Percentiles rank a stretch among this genome's conserved stretches.
Evolutionary conservation across 257 asterid genomes (phyloP).

Genomic region (Verbena officinalis): DNA sequence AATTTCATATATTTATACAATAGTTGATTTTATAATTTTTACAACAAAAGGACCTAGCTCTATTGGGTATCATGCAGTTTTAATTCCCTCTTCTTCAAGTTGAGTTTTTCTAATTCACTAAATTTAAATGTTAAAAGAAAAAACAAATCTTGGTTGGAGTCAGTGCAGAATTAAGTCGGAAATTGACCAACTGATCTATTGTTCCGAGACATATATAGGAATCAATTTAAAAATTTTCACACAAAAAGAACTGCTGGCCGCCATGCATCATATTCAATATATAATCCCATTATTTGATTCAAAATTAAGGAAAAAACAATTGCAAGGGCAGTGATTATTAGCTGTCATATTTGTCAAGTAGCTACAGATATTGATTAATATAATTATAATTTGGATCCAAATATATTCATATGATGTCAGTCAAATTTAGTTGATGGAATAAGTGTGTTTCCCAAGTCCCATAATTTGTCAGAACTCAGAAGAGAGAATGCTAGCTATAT

Average conservation of each 20-base stretch:
- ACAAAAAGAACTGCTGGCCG: neutral
- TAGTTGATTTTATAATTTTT: too few species aligned
- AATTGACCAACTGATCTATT: conserved; percentile 12
- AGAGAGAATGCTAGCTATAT: too few species aligned
- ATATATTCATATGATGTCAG: conserved; percentile 26
- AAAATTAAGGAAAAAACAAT: neutral
- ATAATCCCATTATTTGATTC: neutral
- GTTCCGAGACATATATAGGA: neutral
- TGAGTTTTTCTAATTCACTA: neutral
- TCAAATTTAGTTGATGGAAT: conserved; percentile 30
- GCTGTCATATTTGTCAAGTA: conserved; percentile 33
- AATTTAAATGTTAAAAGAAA: neutral
- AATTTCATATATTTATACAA: too few species aligned
- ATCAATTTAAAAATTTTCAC: neutral
- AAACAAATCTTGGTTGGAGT: conserved; percentile 21
- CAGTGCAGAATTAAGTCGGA: conserved; percentile 13
- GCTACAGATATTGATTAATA: conserved; percentile 5
- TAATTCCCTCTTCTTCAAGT: too few species aligned
- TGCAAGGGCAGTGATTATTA: conserved; percentile 6
- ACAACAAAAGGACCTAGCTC: too few species aligned
- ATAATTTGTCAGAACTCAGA: conserved; percentile 33
- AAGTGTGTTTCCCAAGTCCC: conserved; percentile 28
- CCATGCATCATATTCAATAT: neutral
- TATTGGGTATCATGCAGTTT: too few species aligned
- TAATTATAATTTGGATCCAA: conserved; percentile 17